Evolutionary conservation across 1,139 yeast genomes (phyloP).

Genomic region (Scheffersomyces quercinus): DNA sequence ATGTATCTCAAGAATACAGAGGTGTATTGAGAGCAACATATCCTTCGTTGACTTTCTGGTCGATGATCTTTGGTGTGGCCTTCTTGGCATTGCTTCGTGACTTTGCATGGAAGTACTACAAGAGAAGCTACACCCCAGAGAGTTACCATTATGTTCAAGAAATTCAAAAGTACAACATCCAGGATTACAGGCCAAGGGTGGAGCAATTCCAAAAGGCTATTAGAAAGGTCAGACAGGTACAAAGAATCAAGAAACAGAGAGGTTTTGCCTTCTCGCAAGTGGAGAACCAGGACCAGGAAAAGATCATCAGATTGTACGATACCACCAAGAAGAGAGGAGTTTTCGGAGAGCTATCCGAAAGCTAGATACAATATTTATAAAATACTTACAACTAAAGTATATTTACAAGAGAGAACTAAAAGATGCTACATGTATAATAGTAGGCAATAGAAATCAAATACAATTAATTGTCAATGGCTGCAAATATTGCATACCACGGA

Average conservation of each 20-base stretch:
- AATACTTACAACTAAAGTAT: not conserved
- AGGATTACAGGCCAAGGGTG: slow-evolving; percentile 91
- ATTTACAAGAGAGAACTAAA: not conserved
- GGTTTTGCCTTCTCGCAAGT: slow-evolving; percentile 98
- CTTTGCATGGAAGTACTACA: slow-evolving; percentile 90
- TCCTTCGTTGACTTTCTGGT: slow-evolving; percentile 83
- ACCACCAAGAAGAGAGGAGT: slow-evolving; percentile 71
- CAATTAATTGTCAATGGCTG: too few relatives aligned
- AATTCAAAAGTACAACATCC: slow-evolving; percentile 92
- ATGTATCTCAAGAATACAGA: slow-evolving; percentile 79
- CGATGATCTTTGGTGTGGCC: slow-evolving; percentile 73
- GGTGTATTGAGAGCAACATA: slow-evolving; percentile 81
- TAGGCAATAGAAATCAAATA: not conserved
- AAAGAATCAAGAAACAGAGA: slow-evolving; percentile 96
- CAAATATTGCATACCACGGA: too few relatives aligned
- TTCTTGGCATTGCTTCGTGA: slow-evolving; percentile 80
- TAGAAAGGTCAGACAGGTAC: slow-evolving; percentile 95
- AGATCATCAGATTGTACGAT: slow-evolving; percentile 89
- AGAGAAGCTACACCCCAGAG: slow-evolving; percentile 88
- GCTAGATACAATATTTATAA: slow-evolving; percentile 1
- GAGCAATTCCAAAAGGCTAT: slow-evolving; percentile 97
- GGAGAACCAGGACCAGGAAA: slow-evolving; percentile 89
- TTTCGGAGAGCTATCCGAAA: slow-evolving; percentile 47
- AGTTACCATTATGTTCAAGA: slow-evolving; percentile 95
- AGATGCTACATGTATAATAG: not conserved